Conservation (phyloP, 805 yeast species). For the Candida patagonica region DNA sequence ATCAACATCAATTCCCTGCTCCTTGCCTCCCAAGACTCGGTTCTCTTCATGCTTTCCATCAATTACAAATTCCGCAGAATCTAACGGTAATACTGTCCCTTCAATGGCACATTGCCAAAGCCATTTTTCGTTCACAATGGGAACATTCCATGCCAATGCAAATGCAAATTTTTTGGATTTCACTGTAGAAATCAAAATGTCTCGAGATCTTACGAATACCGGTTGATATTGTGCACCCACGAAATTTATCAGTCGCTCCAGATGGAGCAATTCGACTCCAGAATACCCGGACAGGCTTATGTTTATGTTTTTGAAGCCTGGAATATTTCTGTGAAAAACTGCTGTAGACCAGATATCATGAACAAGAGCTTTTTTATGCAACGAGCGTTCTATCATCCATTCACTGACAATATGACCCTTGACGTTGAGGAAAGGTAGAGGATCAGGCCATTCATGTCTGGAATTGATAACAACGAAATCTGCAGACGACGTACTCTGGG, state of each 20-base stretch:
- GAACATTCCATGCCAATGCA: slow-evolving; percentile 30
- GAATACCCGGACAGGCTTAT: slow-evolving; percentile 64
- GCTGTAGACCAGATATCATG: slow-evolving; percentile 54
- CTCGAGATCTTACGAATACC: slow-evolving; percentile 41
- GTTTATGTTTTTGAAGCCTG: slow-evolving; percentile 21
- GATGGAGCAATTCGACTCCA: slow-evolving; percentile 67
- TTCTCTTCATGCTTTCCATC: slow-evolving; percentile 14
- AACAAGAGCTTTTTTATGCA: slow-evolving; percentile 43
- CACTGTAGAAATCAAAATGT: slow-evolving; percentile 39
- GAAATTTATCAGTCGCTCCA: slow-evolving; percentile 49
- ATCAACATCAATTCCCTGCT: not conserved
- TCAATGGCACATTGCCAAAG: slow-evolving; percentile 28
- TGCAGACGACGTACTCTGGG: slow-evolving; percentile 1
- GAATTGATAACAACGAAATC: slow-evolving; percentile 21
- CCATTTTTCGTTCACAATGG: slow-evolving; percentile 31
- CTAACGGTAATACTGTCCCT: slow-evolving; percentile 17
- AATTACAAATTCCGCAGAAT: slow-evolving; percentile 10
- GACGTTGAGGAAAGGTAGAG: not conserved
- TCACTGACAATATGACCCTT: slow-evolving; percentile 47
- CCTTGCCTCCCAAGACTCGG: slow-evolving; percentile 3
- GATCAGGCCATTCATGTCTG: slow-evolving; percentile 8
- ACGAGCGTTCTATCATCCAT: slow-evolving; percentile 70
- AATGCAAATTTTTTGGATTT: slow-evolving; percentile 22
- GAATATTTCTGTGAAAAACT: slow-evolving; percentile 24
- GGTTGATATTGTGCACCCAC: slow-evolving; percentile 45